Conservation (phyloP, 202 grass and related monocot genomes). For the Schoenoplectus triqueter region DNA sequence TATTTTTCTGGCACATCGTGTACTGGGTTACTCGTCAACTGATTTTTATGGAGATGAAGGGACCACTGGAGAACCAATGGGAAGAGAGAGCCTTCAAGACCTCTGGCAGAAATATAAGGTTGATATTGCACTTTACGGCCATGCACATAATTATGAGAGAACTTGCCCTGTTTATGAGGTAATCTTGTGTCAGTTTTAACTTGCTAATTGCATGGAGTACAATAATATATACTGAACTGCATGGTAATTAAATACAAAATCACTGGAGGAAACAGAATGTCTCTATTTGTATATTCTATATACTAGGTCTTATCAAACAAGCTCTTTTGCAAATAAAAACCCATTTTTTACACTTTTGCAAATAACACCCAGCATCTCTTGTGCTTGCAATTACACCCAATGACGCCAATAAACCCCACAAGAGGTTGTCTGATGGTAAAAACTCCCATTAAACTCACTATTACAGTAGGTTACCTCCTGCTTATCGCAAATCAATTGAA, state of each 20-base stretch:
- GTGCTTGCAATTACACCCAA: not conserved
- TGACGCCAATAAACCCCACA: not conserved
- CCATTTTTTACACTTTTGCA: not conserved
- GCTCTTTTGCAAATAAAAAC: slow-evolving; percentile 21
- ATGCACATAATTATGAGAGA: slow-evolving; percentile 85
- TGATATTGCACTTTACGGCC: slow-evolving; percentile 66
- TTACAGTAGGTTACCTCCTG: not conserved
- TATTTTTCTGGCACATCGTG: slow-evolving; percentile 89
- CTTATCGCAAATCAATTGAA: not conserved
- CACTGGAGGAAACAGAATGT: not conserved
- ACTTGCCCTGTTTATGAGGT: slow-evolving; percentile 93
- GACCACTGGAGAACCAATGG: slow-evolving; percentile 82
- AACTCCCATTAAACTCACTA: not conserved
- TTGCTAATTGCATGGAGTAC: slow-evolving; percentile 4
- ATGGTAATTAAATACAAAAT: not conserved
- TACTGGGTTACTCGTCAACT: slow-evolving; percentile 80
- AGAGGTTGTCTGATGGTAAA: not conserved
- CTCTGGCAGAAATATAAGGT: slow-evolving; percentile 96
- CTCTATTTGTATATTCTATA: not conserved
- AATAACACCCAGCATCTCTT: not conserved
- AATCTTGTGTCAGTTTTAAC: slow-evolving; percentile 7
- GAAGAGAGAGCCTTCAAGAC: slow-evolving; percentile 72
- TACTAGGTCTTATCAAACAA: not conserved
- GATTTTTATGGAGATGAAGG: slow-evolving; percentile 77
- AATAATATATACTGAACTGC: slow-evolving; percentile 2